Percentiles rank a stretch among this genome's conserved stretches.
These are phyloP conservation scores for Graphiopsis chlorocephala DNA, from an alignment of 2,329 filamentous ascomycete genomes.

Conservation along the genomic window DNA sequence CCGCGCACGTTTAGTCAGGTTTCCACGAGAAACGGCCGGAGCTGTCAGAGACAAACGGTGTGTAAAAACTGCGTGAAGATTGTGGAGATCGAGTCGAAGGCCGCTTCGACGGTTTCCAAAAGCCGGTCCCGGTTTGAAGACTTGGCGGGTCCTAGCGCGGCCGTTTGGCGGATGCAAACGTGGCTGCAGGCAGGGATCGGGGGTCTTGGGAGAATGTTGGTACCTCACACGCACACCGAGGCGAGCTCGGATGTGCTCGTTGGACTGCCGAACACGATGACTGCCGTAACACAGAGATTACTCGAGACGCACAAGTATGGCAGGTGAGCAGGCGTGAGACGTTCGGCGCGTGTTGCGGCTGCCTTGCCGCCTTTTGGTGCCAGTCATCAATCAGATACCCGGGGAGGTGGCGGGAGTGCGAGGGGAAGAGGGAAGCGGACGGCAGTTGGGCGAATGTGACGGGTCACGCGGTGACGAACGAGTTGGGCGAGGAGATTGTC, in stretches of 20 bases:
- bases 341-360: slow-evolving; percentile 1
- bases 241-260: slow-evolving; percentile 14
- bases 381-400: slow-evolving; percentile 2
- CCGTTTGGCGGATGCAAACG: slow-evolving; percentile 16
- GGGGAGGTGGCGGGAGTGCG: not conserved
- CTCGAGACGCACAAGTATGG: not conserved
- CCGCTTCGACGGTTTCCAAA: slow-evolving; percentile 6
- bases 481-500: not conserved
- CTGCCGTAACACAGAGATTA: not conserved
- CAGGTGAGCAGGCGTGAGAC: slow-evolving; percentile 9
- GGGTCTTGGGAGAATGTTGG: slow-evolving; percentile 3
- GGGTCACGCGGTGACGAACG: slow-evolving; percentile 3
- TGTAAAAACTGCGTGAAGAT: slow-evolving; percentile 10
- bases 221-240: slow-evolving; percentile 4
- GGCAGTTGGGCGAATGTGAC: slow-evolving; percentile 5
- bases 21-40: slow-evolving; percentile 1
- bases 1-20: not conserved
- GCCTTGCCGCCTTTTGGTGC: not conserved
- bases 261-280: slow-evolving; percentile 7
- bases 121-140: slow-evolving; percentile 2
- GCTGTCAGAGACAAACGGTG: slow-evolving; percentile 3
- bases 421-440: not conserved
- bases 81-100: slow-evolving; percentile 12
- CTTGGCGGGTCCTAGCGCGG: slow-evolving; percentile 7
- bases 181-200: slow-evolving; percentile 16